Conservation (phyloP, 2,329 filamentous ascomycete genomes). For the Helotiales sp. region DNA sequence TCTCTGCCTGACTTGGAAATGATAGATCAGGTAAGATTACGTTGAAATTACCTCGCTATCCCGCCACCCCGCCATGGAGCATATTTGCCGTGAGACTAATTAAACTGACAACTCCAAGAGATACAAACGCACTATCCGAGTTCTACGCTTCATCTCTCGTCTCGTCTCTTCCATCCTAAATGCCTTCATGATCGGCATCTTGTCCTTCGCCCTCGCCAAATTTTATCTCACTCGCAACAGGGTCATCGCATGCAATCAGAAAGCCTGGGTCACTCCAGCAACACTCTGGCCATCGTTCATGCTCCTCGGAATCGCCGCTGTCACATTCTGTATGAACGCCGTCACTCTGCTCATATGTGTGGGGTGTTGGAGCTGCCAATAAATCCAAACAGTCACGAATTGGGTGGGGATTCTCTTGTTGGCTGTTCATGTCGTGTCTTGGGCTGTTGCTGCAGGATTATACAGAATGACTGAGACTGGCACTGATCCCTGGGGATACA, state of each 20-base stretch:
- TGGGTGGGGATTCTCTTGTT: constrained; percentile 19
- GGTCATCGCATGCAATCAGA: constrained; percentile 2
- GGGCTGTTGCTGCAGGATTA: constrained; percentile 22
- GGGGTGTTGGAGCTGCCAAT: constrained; percentile 29
- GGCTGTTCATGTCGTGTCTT: constrained; percentile 24
- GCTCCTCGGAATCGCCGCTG: constrained; percentile 26
- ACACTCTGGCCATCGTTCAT: constrained; percentile 31
- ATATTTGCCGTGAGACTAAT: background rate
- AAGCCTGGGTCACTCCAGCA: constrained; percentile 24
- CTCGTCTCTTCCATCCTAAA: constrained; percentile 27
- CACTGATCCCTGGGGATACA: constrained; percentile 32
- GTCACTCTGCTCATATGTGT: constrained; percentile 22
- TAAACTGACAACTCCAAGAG: constrained; percentile 12
- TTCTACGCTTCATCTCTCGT: constrained; percentile 32
- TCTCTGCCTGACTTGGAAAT: constrained; percentile 22
- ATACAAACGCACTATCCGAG: constrained; percentile 32
- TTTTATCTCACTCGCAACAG: constrained; percentile 30
- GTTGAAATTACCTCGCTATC: background rate
- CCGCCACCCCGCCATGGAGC: background rate
- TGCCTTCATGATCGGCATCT: constrained; percentile 25
- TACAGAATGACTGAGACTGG: constrained; percentile 24
- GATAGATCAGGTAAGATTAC: constrained; percentile 25
- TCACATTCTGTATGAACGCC: constrained; percentile 31
- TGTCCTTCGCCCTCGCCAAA: constrained; percentile 29
- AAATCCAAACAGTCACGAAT: constrained; percentile 18